These are phyloP conservation scores for Fusarium sp. DNA, from an alignment of 2,329 filamentous ascomycete genomes.

Conservation along the genomic window DNA sequence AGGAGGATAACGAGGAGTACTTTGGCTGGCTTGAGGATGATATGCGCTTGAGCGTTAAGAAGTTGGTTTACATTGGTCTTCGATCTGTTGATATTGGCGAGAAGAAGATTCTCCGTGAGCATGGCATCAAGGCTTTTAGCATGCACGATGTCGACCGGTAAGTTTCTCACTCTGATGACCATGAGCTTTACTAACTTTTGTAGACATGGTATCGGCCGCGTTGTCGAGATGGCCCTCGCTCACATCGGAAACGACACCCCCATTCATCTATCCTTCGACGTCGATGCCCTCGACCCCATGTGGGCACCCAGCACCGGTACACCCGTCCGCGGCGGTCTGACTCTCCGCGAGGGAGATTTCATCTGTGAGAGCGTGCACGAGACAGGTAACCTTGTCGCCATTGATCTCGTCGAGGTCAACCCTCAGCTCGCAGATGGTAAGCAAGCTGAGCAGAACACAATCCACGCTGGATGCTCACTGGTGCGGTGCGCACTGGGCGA, in stretches of 20 bases:
- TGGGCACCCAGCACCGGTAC: constrained; percentile 97
- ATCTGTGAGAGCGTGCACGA: constrained; percentile 90
- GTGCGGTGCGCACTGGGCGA: constrained; percentile 93
- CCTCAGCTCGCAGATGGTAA: constrained; percentile 71
- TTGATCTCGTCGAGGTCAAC: constrained; percentile 87
- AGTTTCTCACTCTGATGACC: constrained; percentile 30
- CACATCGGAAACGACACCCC: constrained; percentile 95
- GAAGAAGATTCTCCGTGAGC: constrained; percentile 88
- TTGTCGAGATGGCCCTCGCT: constrained; percentile 98
- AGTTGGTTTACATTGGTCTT: constrained; percentile 96
- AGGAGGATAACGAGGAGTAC: constrained; percentile 77
- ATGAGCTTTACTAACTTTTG: constrained; percentile 4
- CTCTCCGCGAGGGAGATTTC: constrained; percentile 93
- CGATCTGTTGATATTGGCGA: constrained; percentile 93
- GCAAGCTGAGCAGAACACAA: constrained; percentile 82
- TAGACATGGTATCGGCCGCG: constrained; percentile 90
- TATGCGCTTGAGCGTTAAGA: constrained; percentile 75
- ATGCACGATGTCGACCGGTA: constrained; percentile 98
- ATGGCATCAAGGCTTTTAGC: constrained; percentile 94
- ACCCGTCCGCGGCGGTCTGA: constrained; percentile 91
- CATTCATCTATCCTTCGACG: constrained; percentile 96
- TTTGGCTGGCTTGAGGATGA: constrained; percentile 91
- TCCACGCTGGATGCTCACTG: constrained; percentile 88
- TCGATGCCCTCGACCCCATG: constrained; percentile 94
- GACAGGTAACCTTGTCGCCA: constrained; percentile 79